Evolutionary conservation across 129 eudicot genomes (phyloP).

Genomic region (Ambrosia artemisiifolia): DNA sequence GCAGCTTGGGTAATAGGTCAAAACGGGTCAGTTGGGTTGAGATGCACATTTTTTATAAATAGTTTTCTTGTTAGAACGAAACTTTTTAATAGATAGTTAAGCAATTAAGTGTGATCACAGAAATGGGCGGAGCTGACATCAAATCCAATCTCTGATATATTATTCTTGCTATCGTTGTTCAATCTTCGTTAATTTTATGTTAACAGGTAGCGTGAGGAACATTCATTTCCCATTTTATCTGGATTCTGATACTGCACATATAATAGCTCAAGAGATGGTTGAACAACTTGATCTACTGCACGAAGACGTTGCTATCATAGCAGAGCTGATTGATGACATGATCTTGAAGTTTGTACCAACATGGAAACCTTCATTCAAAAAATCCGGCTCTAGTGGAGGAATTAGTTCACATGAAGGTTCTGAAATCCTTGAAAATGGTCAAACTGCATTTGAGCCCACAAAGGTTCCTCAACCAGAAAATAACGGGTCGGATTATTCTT

Average conservation of each 20-base stretch:
- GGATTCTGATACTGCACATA: conserved; percentile 46
- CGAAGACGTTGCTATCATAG: conserved; percentile 52
- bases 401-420: conserved; percentile 27
- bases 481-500: conserved; percentile 22
- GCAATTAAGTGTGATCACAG: neutral
- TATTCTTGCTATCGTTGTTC: neutral
- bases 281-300: conserved; percentile 49
- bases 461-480: conserved; percentile 2
- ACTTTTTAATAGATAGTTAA: neutral
- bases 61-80: neutral
- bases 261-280: conserved; percentile 78
- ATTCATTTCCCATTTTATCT: conserved; percentile 56
- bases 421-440: conserved; percentile 16
- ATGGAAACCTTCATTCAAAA: conserved; percentile 45
- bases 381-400: conserved; percentile 20
- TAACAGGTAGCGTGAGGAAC: conserved; percentile 45
- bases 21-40: neutral
- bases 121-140: neutral
- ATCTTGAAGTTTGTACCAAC: conserved; percentile 44
- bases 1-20: neutral
- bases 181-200: neutral
- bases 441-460: conserved; percentile 16
- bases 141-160: neutral
- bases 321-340: conserved; percentile 58
- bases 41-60: neutral